Conservation (phyloP, 352 stramenopile species). For the Phytophthora citrophthora region DNA sequence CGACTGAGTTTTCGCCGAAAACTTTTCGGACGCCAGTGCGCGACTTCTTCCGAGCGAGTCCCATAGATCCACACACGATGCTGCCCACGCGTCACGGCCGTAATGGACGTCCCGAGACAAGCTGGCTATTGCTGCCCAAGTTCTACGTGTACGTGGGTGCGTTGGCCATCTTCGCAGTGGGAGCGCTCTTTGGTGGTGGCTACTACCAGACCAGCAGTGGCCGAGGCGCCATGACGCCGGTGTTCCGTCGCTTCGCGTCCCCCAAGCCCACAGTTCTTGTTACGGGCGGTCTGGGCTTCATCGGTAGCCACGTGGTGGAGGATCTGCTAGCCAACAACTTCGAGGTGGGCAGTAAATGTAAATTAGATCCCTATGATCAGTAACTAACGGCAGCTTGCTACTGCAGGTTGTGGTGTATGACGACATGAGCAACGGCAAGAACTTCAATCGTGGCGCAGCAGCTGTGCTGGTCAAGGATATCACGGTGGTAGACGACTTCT, state of each 20-base stretch:
- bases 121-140: slow-evolving; percentile 76
- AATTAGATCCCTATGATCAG: slow-evolving; percentile 1
- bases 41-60: slow-evolving; percentile 16
- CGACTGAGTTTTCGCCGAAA: slow-evolving; percentile 4
- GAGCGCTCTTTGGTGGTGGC: slow-evolving; percentile 68
- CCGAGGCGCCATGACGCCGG: slow-evolving; percentile 29
- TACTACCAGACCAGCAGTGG: slow-evolving; percentile 58
- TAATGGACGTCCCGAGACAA: slow-evolving; percentile 53
- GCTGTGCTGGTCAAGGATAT: slow-evolving; percentile 87
- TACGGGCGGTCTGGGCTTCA: slow-evolving; percentile 84
- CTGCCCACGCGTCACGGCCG: slow-evolving; percentile 43
- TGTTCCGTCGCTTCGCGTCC: slow-evolving; percentile 33
- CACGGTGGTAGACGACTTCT: slow-evolving; percentile 79
- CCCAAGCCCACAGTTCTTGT: slow-evolving; percentile 72
- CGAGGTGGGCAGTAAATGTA: slow-evolving; percentile 41
- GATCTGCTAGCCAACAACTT: slow-evolving; percentile 80
- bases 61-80: slow-evolving; percentile 28
- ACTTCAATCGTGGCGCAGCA: slow-evolving; percentile 78
- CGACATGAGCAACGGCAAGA: slow-evolving; percentile 90
- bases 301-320: slow-evolving; percentile 87
- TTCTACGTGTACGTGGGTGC: slow-evolving; percentile 76
- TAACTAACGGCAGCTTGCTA: slow-evolving; percentile 7
- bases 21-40: slow-evolving; percentile 14
- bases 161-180: slow-evolving; percentile 67
- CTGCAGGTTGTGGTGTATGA: slow-evolving; percentile 84